Percentiles rank a stretch among this genome's conserved stretches.
Evolutionary conservation across 306 rosid species (phyloP).

Genomic region (Psophocarpus tetragonolobus): DNA sequence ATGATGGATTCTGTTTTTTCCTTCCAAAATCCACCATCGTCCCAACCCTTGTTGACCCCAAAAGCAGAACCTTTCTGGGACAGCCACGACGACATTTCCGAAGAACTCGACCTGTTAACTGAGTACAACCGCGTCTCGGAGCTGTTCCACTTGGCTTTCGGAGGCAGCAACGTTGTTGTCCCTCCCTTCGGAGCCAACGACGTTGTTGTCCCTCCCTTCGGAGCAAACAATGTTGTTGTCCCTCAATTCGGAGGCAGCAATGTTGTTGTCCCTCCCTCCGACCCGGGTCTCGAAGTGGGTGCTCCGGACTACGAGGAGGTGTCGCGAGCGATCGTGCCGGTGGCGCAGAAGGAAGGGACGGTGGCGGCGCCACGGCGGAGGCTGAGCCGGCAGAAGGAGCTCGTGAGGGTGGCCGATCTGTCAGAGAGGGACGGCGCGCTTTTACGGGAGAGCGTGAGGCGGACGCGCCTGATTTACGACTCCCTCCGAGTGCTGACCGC

Average conservation of each 20-base stretch:
- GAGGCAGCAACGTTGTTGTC: background rate
- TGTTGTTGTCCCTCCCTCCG: background rate
- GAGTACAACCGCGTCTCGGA: constrained; percentile 74
- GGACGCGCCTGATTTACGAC: constrained; percentile 71
- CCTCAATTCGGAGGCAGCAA: constrained; percentile 44
- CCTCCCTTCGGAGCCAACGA: background rate
- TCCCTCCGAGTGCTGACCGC: constrained; percentile 57
- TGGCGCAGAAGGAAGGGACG: constrained; percentile 19
- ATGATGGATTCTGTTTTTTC: too few relatives aligned
- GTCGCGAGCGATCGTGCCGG: constrained; percentile 65
- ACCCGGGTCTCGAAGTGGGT: too few relatives aligned
- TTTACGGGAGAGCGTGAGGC: constrained; percentile 56
- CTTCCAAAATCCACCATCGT: too few relatives aligned
- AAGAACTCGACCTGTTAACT: constrained; percentile 42
- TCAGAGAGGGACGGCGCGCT: constrained; percentile 49
- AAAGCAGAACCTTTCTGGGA: constrained; percentile 59
- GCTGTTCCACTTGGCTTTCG: constrained; percentile 68
- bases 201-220: background rate
- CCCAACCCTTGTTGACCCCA: constrained; percentile 42
- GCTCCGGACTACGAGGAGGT: background rate
- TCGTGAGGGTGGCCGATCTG: constrained; percentile 72
- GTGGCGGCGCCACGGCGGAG: constrained; percentile 24
- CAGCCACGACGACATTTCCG: constrained; percentile 10
- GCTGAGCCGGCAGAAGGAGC: constrained; percentile 44
- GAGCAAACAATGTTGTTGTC: too few relatives aligned